Percentiles rank a stretch among this genome's conserved stretches.
phyloP scores from a whole-genome alignment of 768 basidiomycete species.

The Mycena belliarum region DNA sequence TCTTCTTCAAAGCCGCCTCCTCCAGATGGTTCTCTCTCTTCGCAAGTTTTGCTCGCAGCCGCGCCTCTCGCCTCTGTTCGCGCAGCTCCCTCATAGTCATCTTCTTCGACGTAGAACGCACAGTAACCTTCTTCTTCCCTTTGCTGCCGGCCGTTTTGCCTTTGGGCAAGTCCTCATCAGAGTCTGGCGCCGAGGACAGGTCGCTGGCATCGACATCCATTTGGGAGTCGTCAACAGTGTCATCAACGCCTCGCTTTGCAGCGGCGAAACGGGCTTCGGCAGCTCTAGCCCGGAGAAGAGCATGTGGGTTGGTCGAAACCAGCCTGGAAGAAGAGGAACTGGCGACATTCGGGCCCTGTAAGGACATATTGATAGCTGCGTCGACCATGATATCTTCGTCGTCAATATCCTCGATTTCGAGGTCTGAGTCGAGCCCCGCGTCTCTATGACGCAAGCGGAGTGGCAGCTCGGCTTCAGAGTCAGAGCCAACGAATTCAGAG shows the following conservation, averaged over 20 bases:
- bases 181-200: slow-evolving; percentile 21
- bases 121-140: slow-evolving; percentile 27
- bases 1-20: slow-evolving; percentile 48
- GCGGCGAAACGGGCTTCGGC: slow-evolving; percentile 53
- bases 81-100: slow-evolving; percentile 39
- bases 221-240: slow-evolving; percentile 34
- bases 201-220: slow-evolving; percentile 26
- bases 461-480: slow-evolving; percentile 9
- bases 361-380: slow-evolving; percentile 57
- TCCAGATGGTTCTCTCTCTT: slow-evolving; percentile 41
- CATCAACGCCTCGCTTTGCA: slow-evolving; percentile 27
- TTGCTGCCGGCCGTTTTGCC: slow-evolving; percentile 24
- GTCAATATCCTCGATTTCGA: slow-evolving; percentile 37
- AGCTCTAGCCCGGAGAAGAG: slow-evolving; percentile 49
- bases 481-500: slow-evolving; percentile 55
- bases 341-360: slow-evolving; percentile 37
- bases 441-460: slow-evolving; percentile 18
- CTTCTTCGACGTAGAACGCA: slow-evolving; percentile 19
- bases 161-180: slow-evolving; percentile 18
- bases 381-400: slow-evolving; percentile 58
- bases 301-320: slow-evolving; percentile 40
- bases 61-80: slow-evolving; percentile 29
- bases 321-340: slow-evolving; percentile 37
- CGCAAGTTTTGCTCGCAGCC: slow-evolving; percentile 25
- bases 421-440: slow-evolving; percentile 22